A percentile compares a stretch with the other conserved stretches of the same genome.
Conservation (phyloP, 768 basidiomycete genomes). For the Butyriboletus loyo region DNA sequence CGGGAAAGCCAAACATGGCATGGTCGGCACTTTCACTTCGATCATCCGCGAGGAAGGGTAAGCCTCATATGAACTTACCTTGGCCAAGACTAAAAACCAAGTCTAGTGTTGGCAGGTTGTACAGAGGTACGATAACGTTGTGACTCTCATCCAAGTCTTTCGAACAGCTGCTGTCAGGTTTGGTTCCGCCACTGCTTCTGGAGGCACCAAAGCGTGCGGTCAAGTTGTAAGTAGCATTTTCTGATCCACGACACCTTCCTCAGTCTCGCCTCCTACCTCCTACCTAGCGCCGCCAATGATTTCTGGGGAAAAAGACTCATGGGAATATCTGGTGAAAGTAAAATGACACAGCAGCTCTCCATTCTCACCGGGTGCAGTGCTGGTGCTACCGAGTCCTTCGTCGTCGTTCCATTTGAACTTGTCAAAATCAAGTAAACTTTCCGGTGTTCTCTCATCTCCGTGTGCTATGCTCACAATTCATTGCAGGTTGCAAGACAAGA, state of each 20-base stretch:
- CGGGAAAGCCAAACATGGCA: slow-evolving; percentile 69
- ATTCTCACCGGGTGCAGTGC: slow-evolving; percentile 90
- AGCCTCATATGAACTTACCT: slow-evolving; percentile 18
- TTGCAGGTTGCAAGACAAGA: slow-evolving; percentile 84
- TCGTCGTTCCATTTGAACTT: slow-evolving; percentile 95
- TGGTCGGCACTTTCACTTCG: slow-evolving; percentile 77
- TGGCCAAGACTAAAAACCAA: not conserved
- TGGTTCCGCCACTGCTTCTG: slow-evolving; percentile 91
- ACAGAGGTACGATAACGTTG: slow-evolving; percentile 59
- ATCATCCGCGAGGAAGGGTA: slow-evolving; percentile 94
- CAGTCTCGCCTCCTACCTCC: not conserved
- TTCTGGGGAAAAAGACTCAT: slow-evolving; percentile 91
- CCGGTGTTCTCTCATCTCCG: slow-evolving; percentile 18
- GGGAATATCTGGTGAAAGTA: slow-evolving; percentile 56
- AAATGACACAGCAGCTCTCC: slow-evolving; percentile 89
- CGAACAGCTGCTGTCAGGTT: slow-evolving; percentile 43
- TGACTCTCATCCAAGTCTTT: not conserved
- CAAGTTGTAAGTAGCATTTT: slow-evolving; percentile 64
- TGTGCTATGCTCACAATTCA: not conserved
- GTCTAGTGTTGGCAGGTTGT: slow-evolving; percentile 71
- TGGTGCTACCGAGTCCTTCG: slow-evolving; percentile 93
- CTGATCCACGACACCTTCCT: not conserved
- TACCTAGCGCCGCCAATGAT: slow-evolving; percentile 75
- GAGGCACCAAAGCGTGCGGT: slow-evolving; percentile 99
- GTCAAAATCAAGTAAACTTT: slow-evolving; percentile 74